Conservation (phyloP, 805 yeast species). For the Yamadazyma philogaea region DNA sequence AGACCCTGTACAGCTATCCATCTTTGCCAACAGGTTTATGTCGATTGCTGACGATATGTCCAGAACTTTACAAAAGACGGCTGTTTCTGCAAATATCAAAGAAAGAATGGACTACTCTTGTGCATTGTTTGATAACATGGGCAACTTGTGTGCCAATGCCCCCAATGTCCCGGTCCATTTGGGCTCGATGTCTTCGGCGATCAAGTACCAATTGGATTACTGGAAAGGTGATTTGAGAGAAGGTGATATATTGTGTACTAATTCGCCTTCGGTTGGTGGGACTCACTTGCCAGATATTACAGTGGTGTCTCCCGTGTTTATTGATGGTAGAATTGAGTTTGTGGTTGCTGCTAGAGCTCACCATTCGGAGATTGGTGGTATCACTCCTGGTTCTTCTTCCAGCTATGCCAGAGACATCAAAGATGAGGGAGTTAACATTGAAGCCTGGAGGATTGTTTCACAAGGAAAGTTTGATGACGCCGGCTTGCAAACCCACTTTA, state of each 20-base stretch:
- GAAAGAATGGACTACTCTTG: slow-evolving; percentile 83
- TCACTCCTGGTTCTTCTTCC: slow-evolving; percentile 20
- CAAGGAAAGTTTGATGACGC: slow-evolving; percentile 19
- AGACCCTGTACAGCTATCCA: slow-evolving; percentile 72
- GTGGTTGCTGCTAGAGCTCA: slow-evolving; percentile 23
- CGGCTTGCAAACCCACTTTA: slow-evolving; percentile 16
- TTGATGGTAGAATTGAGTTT: slow-evolving; percentile 17
- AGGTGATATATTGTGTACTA: slow-evolving; percentile 76
- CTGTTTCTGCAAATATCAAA: slow-evolving; percentile 80
- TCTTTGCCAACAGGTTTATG: slow-evolving; percentile 82
- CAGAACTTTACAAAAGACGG: slow-evolving; percentile 69
- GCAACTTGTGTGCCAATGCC: slow-evolving; percentile 81
- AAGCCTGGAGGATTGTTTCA: slow-evolving; percentile 18
- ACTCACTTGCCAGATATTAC: slow-evolving; percentile 74
- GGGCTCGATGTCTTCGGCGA: slow-evolving; percentile 84
- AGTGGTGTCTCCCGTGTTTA: slow-evolving; percentile 21
- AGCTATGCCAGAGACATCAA: slow-evolving; percentile 19
- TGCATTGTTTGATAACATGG: slow-evolving; percentile 72
- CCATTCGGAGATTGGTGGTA: slow-evolving; percentile 24
- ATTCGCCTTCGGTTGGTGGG: slow-evolving; percentile 82
- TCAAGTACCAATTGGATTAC: slow-evolving; percentile 57
- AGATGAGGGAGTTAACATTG: slow-evolving; percentile 22
- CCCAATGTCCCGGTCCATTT: slow-evolving; percentile 87
- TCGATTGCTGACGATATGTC: slow-evolving; percentile 94
- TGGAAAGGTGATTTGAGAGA: slow-evolving; percentile 65